Conservation (phyloP, 257 asterid genomes). For the Cinchona pubescens region DNA sequence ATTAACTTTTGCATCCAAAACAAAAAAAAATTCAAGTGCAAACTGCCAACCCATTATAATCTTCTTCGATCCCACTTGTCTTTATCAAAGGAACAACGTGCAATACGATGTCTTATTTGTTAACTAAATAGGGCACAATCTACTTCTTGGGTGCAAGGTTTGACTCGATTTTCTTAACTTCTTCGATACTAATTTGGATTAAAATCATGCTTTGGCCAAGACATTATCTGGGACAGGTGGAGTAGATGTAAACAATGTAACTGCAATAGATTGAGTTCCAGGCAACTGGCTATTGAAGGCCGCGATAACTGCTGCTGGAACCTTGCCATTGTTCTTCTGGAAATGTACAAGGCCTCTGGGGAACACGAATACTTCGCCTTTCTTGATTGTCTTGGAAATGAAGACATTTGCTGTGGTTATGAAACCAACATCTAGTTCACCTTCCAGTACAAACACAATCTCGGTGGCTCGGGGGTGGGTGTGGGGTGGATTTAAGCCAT, state of each 20-base stretch:
- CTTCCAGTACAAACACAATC: slow-evolving; percentile 62
- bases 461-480: slow-evolving; percentile 94
- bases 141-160: slow-evolving; percentile 59
- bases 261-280: slow-evolving; percentile 66
- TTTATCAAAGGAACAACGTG: slow-evolving; percentile 1
- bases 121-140: not conserved
- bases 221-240: slow-evolving; percentile 75
- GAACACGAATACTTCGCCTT: slow-evolving; percentile 62
- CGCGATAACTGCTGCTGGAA: slow-evolving; percentile 57
- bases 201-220: slow-evolving; percentile 54
- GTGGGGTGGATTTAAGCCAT: slow-evolving; percentile 82
- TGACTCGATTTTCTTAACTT: slow-evolving; percentile 67
- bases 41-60: not conserved
- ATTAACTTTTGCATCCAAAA: not conserved
- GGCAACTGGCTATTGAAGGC: slow-evolving; percentile 81
- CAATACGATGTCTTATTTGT: not conserved
- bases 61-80: not conserved
- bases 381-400: slow-evolving; percentile 45
- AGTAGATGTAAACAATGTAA: slow-evolving; percentile 53
- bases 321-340: slow-evolving; percentile 65
- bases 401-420: slow-evolving; percentile 75
- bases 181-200: slow-evolving; percentile 53
- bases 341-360: slow-evolving; percentile 79
- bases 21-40: not conserved
- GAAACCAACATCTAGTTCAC: slow-evolving; percentile 73